phyloP scores from a whole-genome alignment of 768 basidiomycete species.

The Tylopilus vinaceipallidus region DNA sequence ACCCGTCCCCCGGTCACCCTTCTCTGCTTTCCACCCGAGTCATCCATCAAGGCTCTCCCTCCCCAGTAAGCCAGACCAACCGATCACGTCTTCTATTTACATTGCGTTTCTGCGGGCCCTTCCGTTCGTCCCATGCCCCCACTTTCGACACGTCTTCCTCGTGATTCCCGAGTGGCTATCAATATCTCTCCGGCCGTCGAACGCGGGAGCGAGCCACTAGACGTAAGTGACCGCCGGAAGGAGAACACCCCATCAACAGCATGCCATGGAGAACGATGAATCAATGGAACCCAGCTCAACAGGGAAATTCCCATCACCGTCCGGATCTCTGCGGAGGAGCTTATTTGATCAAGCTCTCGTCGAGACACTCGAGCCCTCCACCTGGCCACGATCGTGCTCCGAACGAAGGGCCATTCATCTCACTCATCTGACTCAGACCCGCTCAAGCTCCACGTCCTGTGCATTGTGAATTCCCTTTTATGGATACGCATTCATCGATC shows the following conservation, averaged over 20 bases:
- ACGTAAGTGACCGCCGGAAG: slow-evolving; percentile 32
- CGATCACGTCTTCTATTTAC: slow-evolving; percentile 30
- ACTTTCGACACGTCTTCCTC: slow-evolving; percentile 12
- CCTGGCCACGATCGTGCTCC: slow-evolving; percentile 3
- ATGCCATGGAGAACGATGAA: slow-evolving; percentile 22
- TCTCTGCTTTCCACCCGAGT: too few species aligned
- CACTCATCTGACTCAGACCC: slow-evolving; percentile 17
- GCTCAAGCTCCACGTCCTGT: slow-evolving; percentile 33
- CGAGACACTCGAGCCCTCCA: slow-evolving; percentile 8
- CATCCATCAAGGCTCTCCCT: too few species aligned
- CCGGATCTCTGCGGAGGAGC: slow-evolving; percentile 17
- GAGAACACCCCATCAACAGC: slow-evolving; percentile 24
- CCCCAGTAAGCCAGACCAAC: too few species aligned
- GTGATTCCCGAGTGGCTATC: slow-evolving; percentile 22
- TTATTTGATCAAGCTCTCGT: slow-evolving; percentile 12
- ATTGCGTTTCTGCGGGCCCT: slow-evolving; percentile 19
- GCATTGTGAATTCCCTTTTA: slow-evolving; percentile 22
- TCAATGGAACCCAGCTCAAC: slow-evolving; percentile 20
- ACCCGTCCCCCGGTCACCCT: slow-evolving; percentile 31
- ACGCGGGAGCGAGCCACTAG: slow-evolving; percentile 32
- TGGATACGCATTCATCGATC: slow-evolving; percentile 15
- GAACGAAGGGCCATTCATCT: slow-evolving; percentile 24
- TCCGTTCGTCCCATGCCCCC: slow-evolving; percentile 18
- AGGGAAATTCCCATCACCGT: slow-evolving; percentile 12
- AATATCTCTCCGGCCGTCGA: slow-evolving; percentile 21